Evolutionary conservation across 208 protist genomes (phyloP).

Genomic region (Acanthamoeba castellanii): DNA sequence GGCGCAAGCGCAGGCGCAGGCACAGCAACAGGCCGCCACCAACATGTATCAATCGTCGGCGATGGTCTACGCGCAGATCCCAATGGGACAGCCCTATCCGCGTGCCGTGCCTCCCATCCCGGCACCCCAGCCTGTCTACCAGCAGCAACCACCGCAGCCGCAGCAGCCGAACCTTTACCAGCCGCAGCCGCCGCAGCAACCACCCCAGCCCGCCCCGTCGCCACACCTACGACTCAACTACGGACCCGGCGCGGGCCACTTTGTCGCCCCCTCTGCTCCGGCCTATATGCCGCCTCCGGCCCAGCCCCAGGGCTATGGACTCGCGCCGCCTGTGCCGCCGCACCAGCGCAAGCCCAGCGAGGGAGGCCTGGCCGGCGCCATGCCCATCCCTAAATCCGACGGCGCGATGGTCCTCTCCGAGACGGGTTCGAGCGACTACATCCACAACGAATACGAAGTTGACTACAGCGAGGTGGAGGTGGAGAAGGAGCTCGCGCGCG

Average conservation of each 20-base stretch:
- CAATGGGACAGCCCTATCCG: background rate
- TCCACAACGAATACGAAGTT: constrained; percentile 42
- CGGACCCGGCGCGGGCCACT: background rate
- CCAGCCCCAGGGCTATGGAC: background rate
- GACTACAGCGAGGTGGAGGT: constrained; percentile 52
- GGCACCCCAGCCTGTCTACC: background rate
- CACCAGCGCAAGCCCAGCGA: constrained; percentile 51
- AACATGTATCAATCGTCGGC: constrained; percentile 29
- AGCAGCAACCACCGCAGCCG: background rate
- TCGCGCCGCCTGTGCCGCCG: constrained; percentile 22
- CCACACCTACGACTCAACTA: constrained; percentile 2
- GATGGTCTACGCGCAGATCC: constrained; percentile 53
- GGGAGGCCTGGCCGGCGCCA: background rate
- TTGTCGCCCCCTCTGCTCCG: constrained; percentile 2
- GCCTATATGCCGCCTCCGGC: constrained; percentile 1
- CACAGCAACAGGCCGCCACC: background rate
- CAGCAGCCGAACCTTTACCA: background rate
- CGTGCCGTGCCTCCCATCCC: constrained; percentile 2
- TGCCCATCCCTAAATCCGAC: background rate
- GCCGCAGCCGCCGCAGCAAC: background rate
- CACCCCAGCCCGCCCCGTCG: constrained; percentile 8
- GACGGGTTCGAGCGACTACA: background rate
- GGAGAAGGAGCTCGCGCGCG: constrained; percentile 56
- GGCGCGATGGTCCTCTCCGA: background rate
- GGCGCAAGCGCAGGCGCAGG: background rate